phyloP scores from a whole-genome alignment of 2,329 filamentous ascomycete species.

The Akanthomyces uredinophilus region DNA sequence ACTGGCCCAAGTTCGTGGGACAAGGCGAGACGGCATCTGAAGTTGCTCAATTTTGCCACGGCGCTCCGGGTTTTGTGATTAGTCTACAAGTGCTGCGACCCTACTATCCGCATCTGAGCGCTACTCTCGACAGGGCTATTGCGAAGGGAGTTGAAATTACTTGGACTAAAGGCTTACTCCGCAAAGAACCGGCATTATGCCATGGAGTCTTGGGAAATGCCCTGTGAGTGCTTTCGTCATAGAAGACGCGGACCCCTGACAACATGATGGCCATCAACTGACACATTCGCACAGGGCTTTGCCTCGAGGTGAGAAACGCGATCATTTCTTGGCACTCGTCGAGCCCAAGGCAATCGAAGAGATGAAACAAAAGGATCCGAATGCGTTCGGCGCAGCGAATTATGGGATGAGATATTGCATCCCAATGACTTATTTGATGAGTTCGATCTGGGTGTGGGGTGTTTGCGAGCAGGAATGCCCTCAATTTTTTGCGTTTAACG shows the following conservation, averaged over 20 bases:
- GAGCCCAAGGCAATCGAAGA: slow-evolving; percentile 51
- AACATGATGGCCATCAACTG: neutral
- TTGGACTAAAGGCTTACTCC: slow-evolving; percentile 54
- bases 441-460: slow-evolving; percentile 35
- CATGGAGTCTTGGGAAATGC: slow-evolving; percentile 63
- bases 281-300: slow-evolving; percentile 26
- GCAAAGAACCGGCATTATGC: slow-evolving; percentile 60
- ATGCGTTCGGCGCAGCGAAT: slow-evolving; percentile 33
- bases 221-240: slow-evolving; percentile 42
- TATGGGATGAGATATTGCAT: slow-evolving; percentile 29
- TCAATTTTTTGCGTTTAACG: slow-evolving; percentile 33
- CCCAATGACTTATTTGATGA: slow-evolving; percentile 31
- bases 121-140: slow-evolving; percentile 49
- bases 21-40: slow-evolving; percentile 36
- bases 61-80: slow-evolving; percentile 57
- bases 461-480: slow-evolving; percentile 30
- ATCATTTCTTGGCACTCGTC: slow-evolving; percentile 55
- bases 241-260: neutral
- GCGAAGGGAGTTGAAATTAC: slow-evolving; percentile 46
- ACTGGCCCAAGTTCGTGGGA: slow-evolving; percentile 51
- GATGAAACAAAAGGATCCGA: slow-evolving; percentile 25
- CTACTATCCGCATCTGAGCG: slow-evolving; percentile 49
- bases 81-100: slow-evolving; percentile 52
- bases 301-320: neutral
- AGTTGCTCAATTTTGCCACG: slow-evolving; percentile 63